Percentiles rank a stretch among this genome's conserved stretches.
Conservation (phyloP, 441 rosid genomes). For the Lepidium campestre region DNA sequence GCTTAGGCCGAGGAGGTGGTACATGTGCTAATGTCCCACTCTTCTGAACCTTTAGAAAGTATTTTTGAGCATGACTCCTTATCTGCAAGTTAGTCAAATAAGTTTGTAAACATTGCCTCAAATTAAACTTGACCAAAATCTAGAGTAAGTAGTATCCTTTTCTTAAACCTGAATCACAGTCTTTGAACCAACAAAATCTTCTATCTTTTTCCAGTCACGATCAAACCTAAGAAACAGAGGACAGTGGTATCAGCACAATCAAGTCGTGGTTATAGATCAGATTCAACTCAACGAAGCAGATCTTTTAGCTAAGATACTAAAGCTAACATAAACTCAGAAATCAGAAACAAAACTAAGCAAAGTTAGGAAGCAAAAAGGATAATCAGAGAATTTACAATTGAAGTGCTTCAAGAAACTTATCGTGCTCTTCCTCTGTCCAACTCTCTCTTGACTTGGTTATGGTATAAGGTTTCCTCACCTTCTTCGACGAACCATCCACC, state of each 20-base stretch:
- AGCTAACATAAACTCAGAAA: not conserved
- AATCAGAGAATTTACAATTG: constrained; percentile 34
- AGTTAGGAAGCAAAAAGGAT: not conserved
- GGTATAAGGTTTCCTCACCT: constrained; percentile 57
- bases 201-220: constrained; percentile 76
- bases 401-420: constrained; percentile 60
- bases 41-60: constrained; percentile 69
- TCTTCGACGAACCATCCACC: constrained; percentile 37
- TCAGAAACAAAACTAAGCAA: not conserved
- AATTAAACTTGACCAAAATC: not conserved
- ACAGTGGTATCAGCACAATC: not conserved
- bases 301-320: not conserved
- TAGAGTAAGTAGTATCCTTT: not conserved
- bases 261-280: not conserved
- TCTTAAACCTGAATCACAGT: constrained; percentile 61
- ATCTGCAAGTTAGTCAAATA: constrained; percentile 31
- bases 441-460: constrained; percentile 66
- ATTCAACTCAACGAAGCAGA: not conserved
- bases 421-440: constrained; percentile 66
- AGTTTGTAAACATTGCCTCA: not conserved
- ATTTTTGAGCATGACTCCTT: constrained; percentile 77
- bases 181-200: constrained; percentile 73
- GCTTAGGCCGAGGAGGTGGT: constrained; percentile 79
- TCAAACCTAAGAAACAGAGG: constrained; percentile 48
- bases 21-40: constrained; percentile 64